Percentiles rank a stretch among this genome's conserved stretches.
phyloP scores from a whole-genome alignment of 345 rosid species.

The Schrenkiella parvula region DNA sequence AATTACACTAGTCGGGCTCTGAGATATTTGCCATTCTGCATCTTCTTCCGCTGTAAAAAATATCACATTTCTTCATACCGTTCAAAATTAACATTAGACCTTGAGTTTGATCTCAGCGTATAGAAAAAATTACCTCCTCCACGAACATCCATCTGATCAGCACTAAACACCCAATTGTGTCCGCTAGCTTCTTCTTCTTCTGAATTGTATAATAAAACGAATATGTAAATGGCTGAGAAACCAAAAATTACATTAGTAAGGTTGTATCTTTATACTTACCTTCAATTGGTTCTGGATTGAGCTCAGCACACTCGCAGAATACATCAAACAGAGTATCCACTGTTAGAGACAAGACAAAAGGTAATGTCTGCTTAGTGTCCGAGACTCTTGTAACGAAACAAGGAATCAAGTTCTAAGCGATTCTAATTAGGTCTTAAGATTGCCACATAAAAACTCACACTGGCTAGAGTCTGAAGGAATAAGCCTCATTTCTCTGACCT shows the following conservation, averaged over 20 bases:
- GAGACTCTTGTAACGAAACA: not conserved
- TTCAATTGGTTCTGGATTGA: constrained; percentile 85
- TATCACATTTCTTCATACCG: not conserved
- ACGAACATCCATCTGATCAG: constrained; percentile 54
- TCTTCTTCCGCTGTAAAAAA: constrained; percentile 43
- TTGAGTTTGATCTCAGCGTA: not conserved
- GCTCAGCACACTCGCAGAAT: constrained; percentile 88
- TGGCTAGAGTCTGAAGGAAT: constrained; percentile 81
- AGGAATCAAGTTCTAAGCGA: not conserved
- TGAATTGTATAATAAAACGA: not conserved
- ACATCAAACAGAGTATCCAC: constrained; percentile 86
- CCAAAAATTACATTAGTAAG: not conserved
- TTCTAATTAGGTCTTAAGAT: not conserved
- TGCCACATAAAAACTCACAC: constrained; percentile 39
- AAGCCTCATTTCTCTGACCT: constrained; percentile 85
- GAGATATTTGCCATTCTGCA: constrained; percentile 46
- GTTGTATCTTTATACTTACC: constrained; percentile 38
- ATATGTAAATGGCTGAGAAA: not conserved
- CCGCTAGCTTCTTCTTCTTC: constrained; percentile 51
- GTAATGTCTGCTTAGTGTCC: not conserved
- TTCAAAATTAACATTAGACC: not conserved
- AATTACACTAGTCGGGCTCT: constrained; percentile 53
- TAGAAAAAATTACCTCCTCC: constrained; percentile 43
- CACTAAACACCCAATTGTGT: constrained; percentile 77
- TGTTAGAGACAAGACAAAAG: constrained; percentile 32